A percentile compares a stretch with the other conserved stretches of the same genome.
Evolutionary conservation across 1,139 yeast species (phyloP).

Genomic region (Zygosaccharomyces sapae): DNA sequence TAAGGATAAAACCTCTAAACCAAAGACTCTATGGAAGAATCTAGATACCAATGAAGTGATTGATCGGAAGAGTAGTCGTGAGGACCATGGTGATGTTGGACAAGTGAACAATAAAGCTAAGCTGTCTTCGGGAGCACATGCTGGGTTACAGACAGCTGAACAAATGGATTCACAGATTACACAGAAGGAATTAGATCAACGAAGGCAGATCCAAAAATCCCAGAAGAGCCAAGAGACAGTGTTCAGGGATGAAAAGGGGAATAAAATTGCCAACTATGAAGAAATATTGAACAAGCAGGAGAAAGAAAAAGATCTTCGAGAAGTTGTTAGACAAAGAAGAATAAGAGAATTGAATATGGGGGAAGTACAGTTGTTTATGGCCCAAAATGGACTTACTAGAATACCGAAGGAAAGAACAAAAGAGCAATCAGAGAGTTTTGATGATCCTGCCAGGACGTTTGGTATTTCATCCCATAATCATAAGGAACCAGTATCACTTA

Average conservation of each 20-base stretch:
- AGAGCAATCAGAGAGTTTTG: conserved; percentile 38
- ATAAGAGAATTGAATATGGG: conserved; percentile 43
- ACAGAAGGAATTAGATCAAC: conserved; percentile 31
- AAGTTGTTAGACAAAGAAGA: conserved; percentile 31
- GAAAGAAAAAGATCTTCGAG: conserved; percentile 34
- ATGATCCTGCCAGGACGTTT: conserved; percentile 67
- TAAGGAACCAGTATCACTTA: conserved; percentile 28
- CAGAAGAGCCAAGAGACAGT: conserved; percentile 42
- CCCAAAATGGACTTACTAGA: conserved; percentile 7
- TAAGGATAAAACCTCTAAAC: conserved; percentile 3
- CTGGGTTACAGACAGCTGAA: conserved; percentile 46
- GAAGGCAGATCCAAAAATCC: conserved; percentile 9
- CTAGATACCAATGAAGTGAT: conserved; percentile 24
- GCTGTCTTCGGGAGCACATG: conserved; percentile 42
- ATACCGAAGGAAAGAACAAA: neutral
- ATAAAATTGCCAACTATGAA: conserved; percentile 43
- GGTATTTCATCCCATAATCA: conserved; percentile 14
- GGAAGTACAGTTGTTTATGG: conserved; percentile 39
- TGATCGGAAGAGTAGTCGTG: conserved; percentile 8
- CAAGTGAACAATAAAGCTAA: conserved; percentile 9
- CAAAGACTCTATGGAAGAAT: conserved; percentile 23
- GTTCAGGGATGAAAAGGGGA: conserved; percentile 58
- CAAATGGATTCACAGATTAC: conserved; percentile 39
- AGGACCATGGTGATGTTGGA: neutral
- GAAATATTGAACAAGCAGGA: conserved; percentile 33